phyloP scores from a whole-genome alignment of 164 flowering plant genomes.

The Tetracentron sinense region DNA sequence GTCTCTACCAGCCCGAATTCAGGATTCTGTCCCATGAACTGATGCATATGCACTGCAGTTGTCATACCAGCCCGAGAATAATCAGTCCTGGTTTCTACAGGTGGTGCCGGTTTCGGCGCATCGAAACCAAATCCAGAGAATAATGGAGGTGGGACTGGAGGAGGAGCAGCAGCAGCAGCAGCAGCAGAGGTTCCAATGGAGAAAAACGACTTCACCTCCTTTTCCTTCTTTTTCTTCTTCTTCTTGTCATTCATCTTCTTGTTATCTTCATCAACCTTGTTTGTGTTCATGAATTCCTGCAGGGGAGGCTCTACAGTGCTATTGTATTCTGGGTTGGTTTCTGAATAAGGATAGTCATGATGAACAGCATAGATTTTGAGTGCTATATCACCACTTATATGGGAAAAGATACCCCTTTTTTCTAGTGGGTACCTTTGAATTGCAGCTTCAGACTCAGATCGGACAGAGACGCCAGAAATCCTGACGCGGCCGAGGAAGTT shows the following conservation, averaged over 20 bases:
- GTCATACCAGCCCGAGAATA: conserved; percentile 35
- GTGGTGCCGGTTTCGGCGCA: conserved; percentile 8
- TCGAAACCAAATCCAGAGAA: conserved; percentile 18
- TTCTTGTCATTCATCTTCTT: conserved; percentile 12
- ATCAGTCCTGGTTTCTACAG: conserved; percentile 37
- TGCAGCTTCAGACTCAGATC: conserved; percentile 43
- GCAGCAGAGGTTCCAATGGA: conserved; percentile 39
- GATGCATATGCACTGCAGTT: conserved; percentile 50
- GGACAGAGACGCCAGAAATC: conserved; percentile 64
- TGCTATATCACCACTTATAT: conserved; percentile 72
- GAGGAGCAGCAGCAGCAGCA: conserved; percentile 6
- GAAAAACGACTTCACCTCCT: conserved; percentile 55
- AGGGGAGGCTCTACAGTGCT: conserved; percentile 20
- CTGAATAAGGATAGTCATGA: conserved; percentile 16
- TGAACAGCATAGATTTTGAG: conserved; percentile 35
- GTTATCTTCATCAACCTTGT: conserved; percentile 19
- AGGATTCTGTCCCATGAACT: conserved; percentile 35
- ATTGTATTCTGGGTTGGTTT: conserved; percentile 7
- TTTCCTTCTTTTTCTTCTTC: conserved; percentile 38
- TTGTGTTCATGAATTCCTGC: conserved; percentile 37
- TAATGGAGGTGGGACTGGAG: conserved; percentile 31
- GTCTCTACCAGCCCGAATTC: conserved; percentile 71
- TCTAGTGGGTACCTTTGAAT: conserved; percentile 78
- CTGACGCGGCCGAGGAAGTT: conserved; percentile 82
- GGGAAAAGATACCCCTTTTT: conserved; percentile 74